Base-by-base conservation (phyloP, 352 stramenopile genomes). In the Globisporangium okanoganense region DNA sequence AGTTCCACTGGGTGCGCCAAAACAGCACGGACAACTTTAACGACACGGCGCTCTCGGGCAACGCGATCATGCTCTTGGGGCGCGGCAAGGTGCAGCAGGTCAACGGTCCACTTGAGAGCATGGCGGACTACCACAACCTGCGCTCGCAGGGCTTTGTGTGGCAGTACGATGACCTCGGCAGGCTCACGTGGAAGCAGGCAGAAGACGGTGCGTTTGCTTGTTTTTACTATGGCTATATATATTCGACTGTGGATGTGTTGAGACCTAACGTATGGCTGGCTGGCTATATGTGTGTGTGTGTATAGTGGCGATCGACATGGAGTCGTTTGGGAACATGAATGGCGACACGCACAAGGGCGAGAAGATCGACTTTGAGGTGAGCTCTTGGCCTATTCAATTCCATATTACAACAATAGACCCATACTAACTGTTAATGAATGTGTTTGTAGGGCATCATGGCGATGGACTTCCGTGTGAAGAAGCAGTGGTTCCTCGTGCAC, bases 401-500 rank as follows among this genome's bases (percentile, higher is more conserved):
- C n/a, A n/a, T n/a, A n/a, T n/a, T n/a, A n/a, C n/a, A n/a, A n/a
- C n/a, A n/a, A n/a, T n/a, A n/a, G n/a, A n/a, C n/a, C n/a, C n/a
- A n/a, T 59, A 49, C 5, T 53, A 2, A 40, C 18, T 14, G 6
- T 40, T 50, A 20, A 3, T 16, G 33, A 41, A 47, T 13, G n/a
- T 52, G 13, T 1, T 18, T 47, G 16, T 69, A 82, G 67, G 82
- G 82, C 38, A 78, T 90, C 56, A 92, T 90, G 80, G 82, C 82
- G 31, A 71, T 92, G 53, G 70, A 83, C 24, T 92, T 92, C 50
- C 80, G 76, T 12, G 71, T 79, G 52, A 92, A 92, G 69, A 92
- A 92, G 65, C 82, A 89, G 65, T 92, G 82, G 82, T 92, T 92
- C 69, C 73, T 92, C 35, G 71, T 89, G 29, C 76, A 89, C 25